Conservation (phyloP, 1,284 basidiomycete species). For the Inonotus obliquus region DNA sequence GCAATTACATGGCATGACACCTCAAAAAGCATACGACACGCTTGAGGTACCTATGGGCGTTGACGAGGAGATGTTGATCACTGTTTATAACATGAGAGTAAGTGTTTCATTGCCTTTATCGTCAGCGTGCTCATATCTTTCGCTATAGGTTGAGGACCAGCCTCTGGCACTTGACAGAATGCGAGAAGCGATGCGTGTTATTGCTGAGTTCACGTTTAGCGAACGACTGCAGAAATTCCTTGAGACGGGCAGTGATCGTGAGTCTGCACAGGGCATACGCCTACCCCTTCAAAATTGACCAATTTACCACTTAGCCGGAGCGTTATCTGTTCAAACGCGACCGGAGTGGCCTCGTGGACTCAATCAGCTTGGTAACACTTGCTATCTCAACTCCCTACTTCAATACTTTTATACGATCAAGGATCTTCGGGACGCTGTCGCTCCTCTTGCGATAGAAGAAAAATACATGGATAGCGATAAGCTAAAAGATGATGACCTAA, state of each 20-base stretch:
- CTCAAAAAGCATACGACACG: slow-evolving; percentile 67
- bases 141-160: slow-evolving; percentile 61
- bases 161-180: slow-evolving; percentile 58
- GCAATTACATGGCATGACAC: slow-evolving; percentile 58
- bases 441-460: slow-evolving; percentile 52
- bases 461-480: slow-evolving; percentile 63
- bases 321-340: slow-evolving; percentile 43
- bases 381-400: slow-evolving; percentile 85
- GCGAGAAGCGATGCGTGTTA: slow-evolving; percentile 61
- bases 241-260: slow-evolving; percentile 67
- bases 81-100: slow-evolving; percentile 71
- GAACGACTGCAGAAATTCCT: slow-evolving; percentile 63
- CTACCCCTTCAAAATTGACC: not conserved
- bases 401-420: slow-evolving; percentile 96
- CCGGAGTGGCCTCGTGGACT: slow-evolving; percentile 79
- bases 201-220: slow-evolving; percentile 71
- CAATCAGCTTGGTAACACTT: slow-evolving; percentile 91
- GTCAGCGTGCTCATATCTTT: slow-evolving; percentile 14
- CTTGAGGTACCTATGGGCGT: slow-evolving; percentile 66
- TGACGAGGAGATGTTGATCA: slow-evolving; percentile 74
- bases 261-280: slow-evolving; percentile 31
- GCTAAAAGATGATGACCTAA: slow-evolving; percentile 72
- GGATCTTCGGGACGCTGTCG: slow-evolving; percentile 75
- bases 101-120: slow-evolving; percentile 25
- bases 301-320: slow-evolving; percentile 48